Evolutionary conservation across 306 rosid species (phyloP).

Genomic region (Acacia melanoxylon): DNA sequence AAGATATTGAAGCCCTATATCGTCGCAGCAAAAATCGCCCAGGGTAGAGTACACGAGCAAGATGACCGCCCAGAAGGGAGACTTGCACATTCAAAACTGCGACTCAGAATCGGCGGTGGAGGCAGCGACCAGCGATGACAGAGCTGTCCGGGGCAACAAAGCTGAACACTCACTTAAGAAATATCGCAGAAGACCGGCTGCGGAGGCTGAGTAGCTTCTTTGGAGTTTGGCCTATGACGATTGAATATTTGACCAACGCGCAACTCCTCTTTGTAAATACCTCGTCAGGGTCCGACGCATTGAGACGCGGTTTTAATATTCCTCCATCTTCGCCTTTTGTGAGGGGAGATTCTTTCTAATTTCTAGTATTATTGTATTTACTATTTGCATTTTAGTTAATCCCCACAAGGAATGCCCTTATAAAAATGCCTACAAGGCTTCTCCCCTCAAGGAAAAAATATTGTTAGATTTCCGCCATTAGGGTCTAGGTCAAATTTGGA

Average conservation of each 20-base stretch:
- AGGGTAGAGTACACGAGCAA: not conserved
- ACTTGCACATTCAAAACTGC: not conserved
- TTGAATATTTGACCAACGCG: not conserved
- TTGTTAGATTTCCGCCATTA: not conserved
- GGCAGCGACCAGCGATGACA: not conserved
- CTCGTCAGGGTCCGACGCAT: not conserved
- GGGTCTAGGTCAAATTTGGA: not conserved
- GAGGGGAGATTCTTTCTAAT: not conserved
- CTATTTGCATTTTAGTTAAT: not conserved
- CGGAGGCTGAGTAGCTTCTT: not conserved
- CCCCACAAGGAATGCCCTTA: not conserved
- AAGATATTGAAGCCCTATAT: conserved; percentile 33
- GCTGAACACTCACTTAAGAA: conserved; percentile 15
- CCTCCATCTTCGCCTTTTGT: conserved; percentile 24
- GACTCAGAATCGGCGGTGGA: conserved; percentile 12
- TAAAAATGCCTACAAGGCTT: not conserved
- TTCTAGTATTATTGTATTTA: not conserved
- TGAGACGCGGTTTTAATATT: conserved; percentile 30
- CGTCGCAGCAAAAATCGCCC: not conserved
- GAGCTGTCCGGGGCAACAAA: conserved; percentile 17
- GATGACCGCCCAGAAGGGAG: not conserved
- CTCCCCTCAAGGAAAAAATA: not conserved
- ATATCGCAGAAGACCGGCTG: conserved; percentile 12
- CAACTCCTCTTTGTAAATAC: not conserved
- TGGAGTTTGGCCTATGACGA: conserved; percentile 11